phyloP scores from a whole-genome alignment of 2,329 filamentous ascomycete species.

The Ceratocystis eucalypticola region DNA sequence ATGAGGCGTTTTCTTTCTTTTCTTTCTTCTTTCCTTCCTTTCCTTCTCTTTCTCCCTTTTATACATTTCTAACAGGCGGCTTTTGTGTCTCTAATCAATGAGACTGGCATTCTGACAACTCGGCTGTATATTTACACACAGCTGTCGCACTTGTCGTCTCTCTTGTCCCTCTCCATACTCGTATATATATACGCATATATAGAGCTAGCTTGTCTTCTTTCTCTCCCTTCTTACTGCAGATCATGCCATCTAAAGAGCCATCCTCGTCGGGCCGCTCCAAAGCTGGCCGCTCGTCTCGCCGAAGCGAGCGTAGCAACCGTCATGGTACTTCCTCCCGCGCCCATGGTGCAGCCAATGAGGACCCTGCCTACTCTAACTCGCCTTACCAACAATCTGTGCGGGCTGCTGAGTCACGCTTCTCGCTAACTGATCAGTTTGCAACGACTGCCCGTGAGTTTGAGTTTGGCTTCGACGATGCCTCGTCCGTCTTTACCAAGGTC shows the following conservation, averaged over 20 bases:
- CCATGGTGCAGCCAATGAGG: constrained; percentile 10
- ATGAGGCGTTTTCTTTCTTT: constrained; percentile 7
- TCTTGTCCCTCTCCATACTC: too few relatives aligned
- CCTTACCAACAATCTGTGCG: constrained; percentile 23
- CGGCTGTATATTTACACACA: neutral
- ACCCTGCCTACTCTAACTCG: constrained; percentile 12
- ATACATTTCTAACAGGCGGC: neutral
- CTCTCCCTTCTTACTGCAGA: neutral
- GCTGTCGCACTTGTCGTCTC: too few relatives aligned
- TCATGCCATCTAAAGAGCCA: constrained; percentile 12
- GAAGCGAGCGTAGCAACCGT: constrained; percentile 19
- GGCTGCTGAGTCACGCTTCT: constrained; percentile 32
- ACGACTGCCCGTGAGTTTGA: constrained; percentile 34
- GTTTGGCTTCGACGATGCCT: constrained; percentile 36
- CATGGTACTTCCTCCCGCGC: constrained; percentile 15
- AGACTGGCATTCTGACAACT: neutral
- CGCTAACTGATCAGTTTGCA: constrained; percentile 36
- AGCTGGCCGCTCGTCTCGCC: constrained; percentile 16
- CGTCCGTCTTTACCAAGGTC: constrained; percentile 30
- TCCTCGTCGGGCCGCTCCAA: constrained; percentile 13
- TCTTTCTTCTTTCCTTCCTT: neutral
- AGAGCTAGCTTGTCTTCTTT: neutral
- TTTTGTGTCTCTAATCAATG: neutral
- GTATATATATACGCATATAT: neutral
- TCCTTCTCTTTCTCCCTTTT: neutral